A percentile compares a stretch with the other conserved stretches of the same genome.
phyloP scores from a whole-genome alignment of 768 basidiomycete genomes.

The Tephrocybe sp. region DNA sequence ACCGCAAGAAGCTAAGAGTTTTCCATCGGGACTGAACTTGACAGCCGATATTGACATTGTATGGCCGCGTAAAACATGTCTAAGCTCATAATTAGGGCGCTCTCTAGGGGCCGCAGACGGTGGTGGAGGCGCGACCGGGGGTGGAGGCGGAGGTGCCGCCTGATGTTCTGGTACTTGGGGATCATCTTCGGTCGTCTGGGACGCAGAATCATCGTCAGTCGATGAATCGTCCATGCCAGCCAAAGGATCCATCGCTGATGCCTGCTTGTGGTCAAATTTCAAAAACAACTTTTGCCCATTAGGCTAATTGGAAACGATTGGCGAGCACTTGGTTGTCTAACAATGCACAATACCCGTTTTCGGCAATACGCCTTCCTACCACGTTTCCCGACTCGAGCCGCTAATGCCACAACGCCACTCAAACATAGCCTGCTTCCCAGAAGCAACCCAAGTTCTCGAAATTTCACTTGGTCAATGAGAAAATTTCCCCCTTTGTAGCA shows the following conservation, averaged over 20 bases:
- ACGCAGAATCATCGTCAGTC: slow-evolving; percentile 64
- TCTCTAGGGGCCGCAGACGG: slow-evolving; percentile 34
- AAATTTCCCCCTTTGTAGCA: no score
- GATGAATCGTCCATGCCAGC: slow-evolving; percentile 53
- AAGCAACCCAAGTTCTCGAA: not conserved
- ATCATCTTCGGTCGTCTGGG: slow-evolving; percentile 85
- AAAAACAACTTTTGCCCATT: slow-evolving; percentile 7
- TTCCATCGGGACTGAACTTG: slow-evolving; percentile 90
- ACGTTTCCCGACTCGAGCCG: not conserved
- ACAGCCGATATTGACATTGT: slow-evolving; percentile 83
- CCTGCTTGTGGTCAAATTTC: slow-evolving; percentile 16
- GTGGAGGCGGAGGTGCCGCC: slow-evolving; percentile 30
- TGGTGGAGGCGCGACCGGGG: slow-evolving; percentile 33
- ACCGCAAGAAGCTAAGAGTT: slow-evolving; percentile 86
- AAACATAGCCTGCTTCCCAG: not conserved
- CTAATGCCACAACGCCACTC: not conserved
- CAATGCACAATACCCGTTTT: slow-evolving; percentile 11
- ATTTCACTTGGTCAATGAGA: no score
- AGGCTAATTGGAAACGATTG: slow-evolving; percentile 16
- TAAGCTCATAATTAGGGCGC: slow-evolving; percentile 68
- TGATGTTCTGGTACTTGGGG: slow-evolving; percentile 70
- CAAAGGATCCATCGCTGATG: slow-evolving; percentile 38
- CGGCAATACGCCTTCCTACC: not conserved
- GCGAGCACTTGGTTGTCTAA: slow-evolving; percentile 14
- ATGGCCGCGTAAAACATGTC: slow-evolving; percentile 73